Evolutionary conservation across 768 basidiomycete species (phyloP).

Genomic region (Termitomyces sp.): DNA sequence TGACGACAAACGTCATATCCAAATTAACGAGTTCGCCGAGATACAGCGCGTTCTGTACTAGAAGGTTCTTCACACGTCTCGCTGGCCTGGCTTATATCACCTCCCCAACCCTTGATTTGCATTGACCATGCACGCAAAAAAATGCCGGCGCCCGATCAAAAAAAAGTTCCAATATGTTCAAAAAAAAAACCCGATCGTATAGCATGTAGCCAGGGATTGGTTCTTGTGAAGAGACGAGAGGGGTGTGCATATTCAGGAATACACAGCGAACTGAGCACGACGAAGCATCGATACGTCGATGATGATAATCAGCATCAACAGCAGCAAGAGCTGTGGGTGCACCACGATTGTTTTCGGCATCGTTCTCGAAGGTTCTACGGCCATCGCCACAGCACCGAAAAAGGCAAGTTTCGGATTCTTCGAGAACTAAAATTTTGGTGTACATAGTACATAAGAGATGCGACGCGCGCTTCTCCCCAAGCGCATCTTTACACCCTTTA

Average conservation of each 20-base stretch:
- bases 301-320: background rate
- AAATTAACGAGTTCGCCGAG: background rate
- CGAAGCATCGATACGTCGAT: background rate
- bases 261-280: background rate
- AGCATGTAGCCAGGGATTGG: too few relatives aligned
- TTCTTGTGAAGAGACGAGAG: background rate
- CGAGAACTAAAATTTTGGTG: conserved; percentile 36
- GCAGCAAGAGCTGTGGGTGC: background rate
- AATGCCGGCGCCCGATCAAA: background rate
- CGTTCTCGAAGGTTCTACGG: conserved; percentile 40
- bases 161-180: background rate
- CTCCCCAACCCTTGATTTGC: background rate
- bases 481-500: conserved; percentile 19
- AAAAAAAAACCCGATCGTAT: background rate
- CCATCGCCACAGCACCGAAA: conserved; percentile 25
- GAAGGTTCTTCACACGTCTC: background rate
- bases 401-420: conserved; percentile 45
- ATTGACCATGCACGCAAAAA: background rate
- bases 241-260: background rate
- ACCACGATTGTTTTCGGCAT: background rate
- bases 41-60: background rate
- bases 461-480: conserved; percentile 17
- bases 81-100: too few relatives aligned
- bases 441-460: conserved; percentile 37
- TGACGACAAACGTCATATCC: background rate